These are phyloP conservation scores for Rhododendron kiyosumense DNA, from an alignment of 148 eudicot species.

Conservation along the genomic window DNA sequence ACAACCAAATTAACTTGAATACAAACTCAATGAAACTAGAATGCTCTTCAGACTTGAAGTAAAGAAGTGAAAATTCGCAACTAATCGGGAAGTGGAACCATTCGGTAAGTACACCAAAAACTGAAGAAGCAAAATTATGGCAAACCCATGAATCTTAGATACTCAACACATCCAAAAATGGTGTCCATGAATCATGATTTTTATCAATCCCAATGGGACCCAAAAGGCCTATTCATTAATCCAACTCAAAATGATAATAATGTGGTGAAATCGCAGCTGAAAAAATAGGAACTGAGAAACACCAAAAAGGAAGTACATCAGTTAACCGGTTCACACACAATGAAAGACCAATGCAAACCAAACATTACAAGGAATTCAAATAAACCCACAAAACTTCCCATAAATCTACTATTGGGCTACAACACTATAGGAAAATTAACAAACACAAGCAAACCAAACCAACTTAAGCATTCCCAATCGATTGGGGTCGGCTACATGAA, in stretches of 20 bases:
- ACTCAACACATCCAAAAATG: neutral
- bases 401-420: neutral
- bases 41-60: neutral
- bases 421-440: neutral
- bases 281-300: neutral
- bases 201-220: neutral
- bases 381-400: neutral
- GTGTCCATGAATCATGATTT: neutral
- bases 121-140: neutral
- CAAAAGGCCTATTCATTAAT: neutral
- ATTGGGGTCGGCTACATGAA: neutral
- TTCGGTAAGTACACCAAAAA: neutral
- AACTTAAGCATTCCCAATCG: neutral
- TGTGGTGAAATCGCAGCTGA: neutral
- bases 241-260: neutral
- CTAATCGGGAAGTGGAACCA: neutral
- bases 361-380: neutral
- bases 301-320: neutral
- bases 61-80: neutral
- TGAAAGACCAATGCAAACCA: neutral
- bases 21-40: neutral
- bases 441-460: neutral
- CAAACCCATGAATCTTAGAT: neutral
- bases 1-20: constrained; percentile 1
- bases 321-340: neutral